Conservation (phyloP, 768 basidiomycete species). For the Phanerodontia chrysosporium region DNA sequence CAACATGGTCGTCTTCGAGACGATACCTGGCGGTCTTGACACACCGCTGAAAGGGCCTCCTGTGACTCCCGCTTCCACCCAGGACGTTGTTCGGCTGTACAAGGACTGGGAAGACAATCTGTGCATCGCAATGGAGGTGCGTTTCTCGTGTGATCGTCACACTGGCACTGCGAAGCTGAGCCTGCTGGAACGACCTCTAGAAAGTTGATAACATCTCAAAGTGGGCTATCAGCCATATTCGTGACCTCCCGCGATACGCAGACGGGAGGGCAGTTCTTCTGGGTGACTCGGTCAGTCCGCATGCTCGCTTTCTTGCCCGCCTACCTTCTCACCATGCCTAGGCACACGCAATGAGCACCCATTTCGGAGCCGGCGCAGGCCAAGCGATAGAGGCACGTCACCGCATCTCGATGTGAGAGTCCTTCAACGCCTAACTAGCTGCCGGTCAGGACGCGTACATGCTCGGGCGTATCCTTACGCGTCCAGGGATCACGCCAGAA, state of each 20-base stretch:
- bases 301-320: not conserved
- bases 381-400: constrained; percentile 14
- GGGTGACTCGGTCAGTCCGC: constrained; percentile 25
- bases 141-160: not conserved
- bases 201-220: not conserved
- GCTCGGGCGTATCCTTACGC: constrained; percentile 6
- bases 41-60: not conserved
- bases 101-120: constrained; percentile 9
- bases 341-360: constrained; percentile 15
- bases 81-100: constrained; percentile 30
- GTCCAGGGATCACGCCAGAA: not conserved
- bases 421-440: not conserved
- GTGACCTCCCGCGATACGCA: constrained; percentile 20
- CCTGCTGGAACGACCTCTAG: constrained; percentile 7
- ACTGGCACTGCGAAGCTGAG: not conserved
- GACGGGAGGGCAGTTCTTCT: constrained; percentile 21
- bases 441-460: constrained; percentile 6
- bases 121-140: not conserved
- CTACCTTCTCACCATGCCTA: not conserved
- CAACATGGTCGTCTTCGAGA: not conserved
- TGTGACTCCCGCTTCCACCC: constrained; percentile 7
- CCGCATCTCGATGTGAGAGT: too few species aligned
- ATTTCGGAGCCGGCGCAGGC: constrained; percentile 13
- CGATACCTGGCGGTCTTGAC: not conserved
- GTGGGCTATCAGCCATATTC: constrained; percentile 23